A percentile compares a stretch with the other conserved stretches of the same genome.
Evolutionary conservation across 192 early-diverging fungal genomes (phyloP).

Genomic region (Spizellomyces punctatus): DNA sequence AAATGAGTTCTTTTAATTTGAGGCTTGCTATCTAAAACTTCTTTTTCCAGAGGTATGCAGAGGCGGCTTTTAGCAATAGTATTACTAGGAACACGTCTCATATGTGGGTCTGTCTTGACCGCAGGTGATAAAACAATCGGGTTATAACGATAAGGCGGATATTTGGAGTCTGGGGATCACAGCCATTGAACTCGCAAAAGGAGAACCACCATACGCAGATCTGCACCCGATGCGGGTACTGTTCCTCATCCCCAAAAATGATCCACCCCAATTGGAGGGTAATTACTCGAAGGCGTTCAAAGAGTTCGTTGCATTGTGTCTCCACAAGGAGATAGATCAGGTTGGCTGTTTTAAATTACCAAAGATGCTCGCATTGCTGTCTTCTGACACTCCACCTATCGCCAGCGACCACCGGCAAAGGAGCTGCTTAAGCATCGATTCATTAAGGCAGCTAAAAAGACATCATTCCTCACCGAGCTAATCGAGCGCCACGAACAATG

Average conservation of each 20-base stretch:
- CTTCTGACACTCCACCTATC: conserved; percentile 28
- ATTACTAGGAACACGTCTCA: not conserved
- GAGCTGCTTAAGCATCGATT: conserved; percentile 89
- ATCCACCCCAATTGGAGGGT: conserved; percentile 79
- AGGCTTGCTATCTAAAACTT: not conserved
- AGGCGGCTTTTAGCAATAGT: not conserved
- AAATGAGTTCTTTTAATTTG: not conserved
- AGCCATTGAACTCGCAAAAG: conserved; percentile 91
- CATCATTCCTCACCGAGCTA: conserved; percentile 81
- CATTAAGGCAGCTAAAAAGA: conserved; percentile 80
- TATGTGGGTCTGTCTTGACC: not conserved
- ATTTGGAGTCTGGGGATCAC: conserved; percentile 98
- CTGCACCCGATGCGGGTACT: conserved; percentile 56
- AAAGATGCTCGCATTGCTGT: conserved; percentile 2
- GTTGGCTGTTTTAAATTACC: conserved; percentile 43
- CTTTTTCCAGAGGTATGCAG: not conserved
- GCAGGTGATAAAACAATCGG: conserved; percentile 85
- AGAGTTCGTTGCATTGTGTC: conserved; percentile 85
- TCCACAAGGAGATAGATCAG: conserved; percentile 80
- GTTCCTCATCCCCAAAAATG: conserved; percentile 89
- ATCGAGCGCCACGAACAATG: conserved; percentile 83
- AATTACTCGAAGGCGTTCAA: conserved; percentile 80
- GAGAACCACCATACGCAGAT: conserved; percentile 55
- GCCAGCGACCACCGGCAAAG: conserved; percentile 82
- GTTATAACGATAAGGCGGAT: conserved; percentile 94